phyloP scores from a whole-genome alignment of 2,329 filamentous ascomycete genomes.

The Hypomyces rosellus region DNA sequence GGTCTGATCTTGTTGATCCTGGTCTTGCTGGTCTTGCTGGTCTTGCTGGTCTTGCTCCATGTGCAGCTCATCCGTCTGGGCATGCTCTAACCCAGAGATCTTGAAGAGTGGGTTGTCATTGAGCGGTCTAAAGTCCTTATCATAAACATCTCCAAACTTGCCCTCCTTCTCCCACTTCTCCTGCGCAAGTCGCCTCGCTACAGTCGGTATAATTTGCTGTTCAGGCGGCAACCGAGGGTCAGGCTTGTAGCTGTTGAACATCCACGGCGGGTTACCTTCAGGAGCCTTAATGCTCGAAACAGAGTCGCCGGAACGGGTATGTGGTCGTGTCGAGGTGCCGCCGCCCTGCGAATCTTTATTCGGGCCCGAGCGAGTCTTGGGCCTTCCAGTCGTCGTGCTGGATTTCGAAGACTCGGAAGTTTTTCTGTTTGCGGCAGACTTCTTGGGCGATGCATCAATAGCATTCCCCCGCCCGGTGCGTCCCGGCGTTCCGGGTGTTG shows the following conservation, averaged over 20 bases:
- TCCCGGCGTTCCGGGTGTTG: conserved; percentile 14
- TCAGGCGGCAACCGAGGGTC: conserved; percentile 91
- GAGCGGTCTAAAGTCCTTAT: conserved; percentile 78
- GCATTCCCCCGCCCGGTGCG: conserved; percentile 34
- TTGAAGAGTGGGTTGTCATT: conserved; percentile 56
- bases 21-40: not conserved
- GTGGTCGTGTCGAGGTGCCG: conserved; percentile 47
- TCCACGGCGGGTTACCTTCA: conserved; percentile 94
- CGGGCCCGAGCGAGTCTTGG: conserved; percentile 57
- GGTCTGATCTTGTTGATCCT: conserved; percentile 15
- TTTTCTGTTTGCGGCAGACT: conserved; percentile 38
- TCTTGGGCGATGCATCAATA: conserved; percentile 51
- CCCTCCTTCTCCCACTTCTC: conserved; percentile 94
- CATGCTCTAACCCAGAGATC: conserved; percentile 35
- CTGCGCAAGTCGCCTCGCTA: conserved; percentile 84
- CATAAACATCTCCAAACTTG: conserved; percentile 77
- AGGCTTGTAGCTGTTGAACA: conserved; percentile 89
- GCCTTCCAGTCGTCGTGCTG: conserved; percentile 41
- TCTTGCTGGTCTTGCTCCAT: conserved; percentile 12
- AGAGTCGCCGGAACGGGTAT: conserved; percentile 55
- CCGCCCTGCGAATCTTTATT: conserved; percentile 38
- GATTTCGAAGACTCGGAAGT: conserved; percentile 37
- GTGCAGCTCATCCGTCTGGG: conserved; percentile 7
- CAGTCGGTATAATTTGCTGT: conserved; percentile 90
- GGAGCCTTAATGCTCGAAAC: conserved; percentile 55